These are phyloP conservation scores for Malus hybrid DNA, from an alignment of 331 rosid genomes.

Conservation along the genomic window DNA sequence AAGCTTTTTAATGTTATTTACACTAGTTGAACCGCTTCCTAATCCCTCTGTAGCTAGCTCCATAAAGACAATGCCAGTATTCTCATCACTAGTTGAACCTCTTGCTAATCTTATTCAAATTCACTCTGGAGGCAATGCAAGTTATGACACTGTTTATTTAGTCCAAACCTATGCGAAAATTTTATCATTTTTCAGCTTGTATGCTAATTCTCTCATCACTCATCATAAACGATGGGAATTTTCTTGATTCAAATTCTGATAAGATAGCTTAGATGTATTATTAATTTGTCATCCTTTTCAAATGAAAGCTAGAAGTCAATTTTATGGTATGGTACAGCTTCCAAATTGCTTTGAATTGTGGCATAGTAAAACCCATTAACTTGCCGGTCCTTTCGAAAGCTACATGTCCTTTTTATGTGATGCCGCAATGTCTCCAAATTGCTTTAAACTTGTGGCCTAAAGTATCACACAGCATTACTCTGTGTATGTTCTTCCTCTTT, in stretches of 20 bases:
- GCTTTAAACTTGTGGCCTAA: constrained; percentile 3
- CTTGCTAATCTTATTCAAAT: background rate
- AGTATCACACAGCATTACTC: background rate
- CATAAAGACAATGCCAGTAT: background rate
- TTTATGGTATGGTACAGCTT: background rate
- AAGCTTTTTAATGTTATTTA: background rate
- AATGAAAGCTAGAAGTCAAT: background rate
- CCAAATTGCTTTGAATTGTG: background rate
- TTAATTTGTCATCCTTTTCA: background rate
- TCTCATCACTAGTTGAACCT: background rate
- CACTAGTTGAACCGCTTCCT: too few species aligned
- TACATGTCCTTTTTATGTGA: background rate
- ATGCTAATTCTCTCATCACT: background rate
- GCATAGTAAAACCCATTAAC: background rate
- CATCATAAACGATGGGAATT: background rate
- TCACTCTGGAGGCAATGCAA: background rate
- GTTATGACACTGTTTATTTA: background rate
- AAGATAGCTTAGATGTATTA: too few species aligned
- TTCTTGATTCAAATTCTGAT: background rate
- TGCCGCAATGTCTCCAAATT: background rate
- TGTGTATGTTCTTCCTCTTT: background rate
- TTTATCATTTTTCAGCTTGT: background rate
- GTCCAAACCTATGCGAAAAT: background rate
- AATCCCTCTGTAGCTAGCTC: background rate
- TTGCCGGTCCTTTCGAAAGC: background rate